Evolutionary conservation across 345 rosid species (phyloP), one percentile per base, ranked within the genome.

Genomic region (Odontarrhena argentea): DNA sequence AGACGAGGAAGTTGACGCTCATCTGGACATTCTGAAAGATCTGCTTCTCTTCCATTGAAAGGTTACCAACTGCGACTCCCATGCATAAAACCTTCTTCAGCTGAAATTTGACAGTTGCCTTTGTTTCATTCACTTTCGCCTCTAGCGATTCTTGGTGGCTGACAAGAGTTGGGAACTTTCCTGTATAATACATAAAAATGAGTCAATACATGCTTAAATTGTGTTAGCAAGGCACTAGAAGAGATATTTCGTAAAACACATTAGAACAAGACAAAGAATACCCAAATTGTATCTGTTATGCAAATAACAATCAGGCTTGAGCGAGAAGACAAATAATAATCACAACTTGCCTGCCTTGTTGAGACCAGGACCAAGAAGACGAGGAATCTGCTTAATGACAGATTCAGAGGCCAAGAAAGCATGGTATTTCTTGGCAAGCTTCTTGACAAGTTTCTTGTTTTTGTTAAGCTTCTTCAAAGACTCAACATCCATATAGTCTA

Each of bases 341-440:
- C 0, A n/a, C 30, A 67, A 80, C 89, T 82, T 81, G 82, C 89
- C 89, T 77, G 89, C 89, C 77, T 85, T 85, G 84, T 85, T 85
- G 64, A 85, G 86, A 76, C 89, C 89, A 67, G 89, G 89, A 44
- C 89, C 89, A 22, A 83, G 72, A 62, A 85, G 81, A 74, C 86
- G 89, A 0, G 89, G 89, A 49, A 84, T 84, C 82, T 84, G 86
- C 81, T 84, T 84, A 56, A 85, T 83, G 55, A 83, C 90, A 34
- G 87, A 79, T 55, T 85, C 87, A 12, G 87, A 85, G 7, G 90
- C 90, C 60, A 83, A 67, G 68, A 83, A 79, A 55, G 87, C 90
- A 73, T 85, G 90, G 71, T 79, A 85, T 49, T 85, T 83, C 80
- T 85, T 85, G 0, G 90, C 91, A 52, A 85, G 84, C 77, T 81